A percentile compares a stretch with the other conserved stretches of the same genome.
phyloP scores from a whole-genome alignment of 2,329 filamentous ascomycete species.

The Clonostachys byssicola region DNA sequence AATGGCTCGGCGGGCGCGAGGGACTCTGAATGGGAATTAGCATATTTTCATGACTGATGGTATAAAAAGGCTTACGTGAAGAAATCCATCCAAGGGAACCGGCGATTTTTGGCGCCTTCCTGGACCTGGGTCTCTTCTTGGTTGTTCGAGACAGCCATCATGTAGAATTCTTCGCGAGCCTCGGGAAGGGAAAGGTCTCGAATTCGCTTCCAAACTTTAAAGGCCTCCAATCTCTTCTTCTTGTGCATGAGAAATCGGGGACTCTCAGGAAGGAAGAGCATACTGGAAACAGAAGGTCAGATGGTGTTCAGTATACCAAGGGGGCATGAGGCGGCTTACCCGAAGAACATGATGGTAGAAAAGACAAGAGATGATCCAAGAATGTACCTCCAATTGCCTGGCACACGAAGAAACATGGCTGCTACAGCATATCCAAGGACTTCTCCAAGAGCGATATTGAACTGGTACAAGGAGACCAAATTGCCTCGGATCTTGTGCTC shows the following conservation, averaged over 20 bases:
- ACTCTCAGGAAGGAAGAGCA: constrained; percentile 68
- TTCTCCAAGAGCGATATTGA: constrained; percentile 72
- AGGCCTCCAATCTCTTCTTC: constrained; percentile 35
- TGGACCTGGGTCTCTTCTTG: neutral
- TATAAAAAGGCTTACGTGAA: constrained; percentile 41
- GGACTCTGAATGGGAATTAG: constrained; percentile 28
- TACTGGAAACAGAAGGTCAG: constrained; percentile 34
- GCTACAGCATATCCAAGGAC: constrained; percentile 70
- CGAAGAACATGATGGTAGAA: constrained; percentile 39
- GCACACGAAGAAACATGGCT: constrained; percentile 67
- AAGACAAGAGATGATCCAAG: constrained; percentile 69
- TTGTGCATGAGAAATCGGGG: constrained; percentile 70
- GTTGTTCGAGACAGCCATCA: neutral
- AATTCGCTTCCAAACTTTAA: constrained; percentile 42
- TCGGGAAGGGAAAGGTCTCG: neutral
- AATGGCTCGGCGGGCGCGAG: constrained; percentile 61
- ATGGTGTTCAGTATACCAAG: neutral
- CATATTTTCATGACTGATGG: no score
- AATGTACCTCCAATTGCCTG: constrained; percentile 70
- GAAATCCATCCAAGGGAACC: constrained; percentile 70
- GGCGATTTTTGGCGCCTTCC: constrained; percentile 41
- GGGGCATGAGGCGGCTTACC: constrained; percentile 10
- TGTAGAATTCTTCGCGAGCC: neutral
- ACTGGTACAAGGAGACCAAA: constrained; percentile 69
- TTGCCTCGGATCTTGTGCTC: constrained; percentile 65